Evolutionary conservation across 1,139 yeast species (phyloP).

Genomic region (Saccharomycopsis hybrid): DNA sequence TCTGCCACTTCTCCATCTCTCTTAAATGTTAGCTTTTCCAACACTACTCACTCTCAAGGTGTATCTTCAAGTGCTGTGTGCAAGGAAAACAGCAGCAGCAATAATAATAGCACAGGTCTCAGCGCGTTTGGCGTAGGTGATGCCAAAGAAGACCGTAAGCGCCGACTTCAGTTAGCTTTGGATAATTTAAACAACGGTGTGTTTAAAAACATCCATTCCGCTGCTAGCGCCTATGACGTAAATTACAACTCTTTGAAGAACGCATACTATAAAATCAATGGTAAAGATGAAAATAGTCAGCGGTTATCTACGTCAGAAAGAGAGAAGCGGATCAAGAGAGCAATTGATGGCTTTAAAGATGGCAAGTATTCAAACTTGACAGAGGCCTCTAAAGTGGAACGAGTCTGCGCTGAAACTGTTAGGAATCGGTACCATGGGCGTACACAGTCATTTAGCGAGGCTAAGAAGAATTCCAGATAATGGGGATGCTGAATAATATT

Average conservation of each 20-base stretch:
- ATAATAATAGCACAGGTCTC: background rate
- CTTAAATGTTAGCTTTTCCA: background rate
- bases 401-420: constrained; percentile 21
- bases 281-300: constrained; percentile 21
- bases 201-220: constrained; percentile 20
- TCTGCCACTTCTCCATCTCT: background rate
- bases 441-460: constrained; percentile 20
- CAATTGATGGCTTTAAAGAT: constrained; percentile 18
- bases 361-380: constrained; percentile 20
- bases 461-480: constrained; percentile 7
- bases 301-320: constrained; percentile 19
- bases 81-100: background rate
- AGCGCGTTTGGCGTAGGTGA: constrained; percentile 9
- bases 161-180: constrained; percentile 17
- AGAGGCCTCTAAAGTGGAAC: constrained; percentile 20
- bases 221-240: constrained; percentile 19
- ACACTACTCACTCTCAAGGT: background rate
- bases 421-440: constrained; percentile 21
- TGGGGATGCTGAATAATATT: no score
- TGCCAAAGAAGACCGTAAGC: constrained; percentile 17
- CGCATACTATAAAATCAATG: constrained; percentile 20
- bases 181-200: constrained; percentile 16
- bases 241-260: constrained; percentile 21
- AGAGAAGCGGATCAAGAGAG: constrained; percentile 17
- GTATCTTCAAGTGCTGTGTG: no score